Evolutionary conservation across 208 protist genomes (phyloP), one percentile per base, ranked within the genome.

Genomic region (Leishmania guyanensis): DNA sequence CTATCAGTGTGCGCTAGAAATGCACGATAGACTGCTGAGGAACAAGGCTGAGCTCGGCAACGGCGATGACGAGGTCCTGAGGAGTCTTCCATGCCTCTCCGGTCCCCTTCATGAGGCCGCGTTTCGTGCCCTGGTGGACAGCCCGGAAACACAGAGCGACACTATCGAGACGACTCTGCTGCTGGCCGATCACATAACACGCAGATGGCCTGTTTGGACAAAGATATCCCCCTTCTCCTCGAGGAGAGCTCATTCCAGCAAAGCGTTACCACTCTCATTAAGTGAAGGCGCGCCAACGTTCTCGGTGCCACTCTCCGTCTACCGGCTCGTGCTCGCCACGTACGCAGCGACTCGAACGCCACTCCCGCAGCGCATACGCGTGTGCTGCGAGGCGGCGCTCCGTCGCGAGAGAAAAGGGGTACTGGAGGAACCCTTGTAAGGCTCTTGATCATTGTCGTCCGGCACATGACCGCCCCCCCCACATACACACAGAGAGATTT

Each of bases 321-420:
- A 78, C 29, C 58, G 53, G 20, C 36, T 78, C 8, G 60, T 78
- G 17, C 56, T 78, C 26, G n/a, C 75, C 26, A 53, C 75, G 1
- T 78, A 65, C 58, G 56, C 39, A 17, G 75, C 53, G 39, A 26
- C 22, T 53, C 53, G 75, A 4, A 53, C 26, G 58, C 33, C 58
- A 26, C 53, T 78, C 10, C 75, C 75, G 36, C 75, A 1, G 22
- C 75, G 16, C 8, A 39, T 78, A 3, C 75, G 56, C 0, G 51
- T 5, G 16, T 78, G 75, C 60, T 78, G 75, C 26, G 75, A 78
- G 46, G 75, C 53, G 60, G 75, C 54, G 54, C 53, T 78, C 33
- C 75, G 33, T 22, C 60, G 75, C 39, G 53, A 64, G 29, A 29
- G 9, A 36, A 75, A 39, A 62, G 0, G 29, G 0, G 2, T 22